These are phyloP conservation scores for Gastrolobium bilobum DNA, from an alignment of 306 rosid genomes.

Conservation along the genomic window DNA sequence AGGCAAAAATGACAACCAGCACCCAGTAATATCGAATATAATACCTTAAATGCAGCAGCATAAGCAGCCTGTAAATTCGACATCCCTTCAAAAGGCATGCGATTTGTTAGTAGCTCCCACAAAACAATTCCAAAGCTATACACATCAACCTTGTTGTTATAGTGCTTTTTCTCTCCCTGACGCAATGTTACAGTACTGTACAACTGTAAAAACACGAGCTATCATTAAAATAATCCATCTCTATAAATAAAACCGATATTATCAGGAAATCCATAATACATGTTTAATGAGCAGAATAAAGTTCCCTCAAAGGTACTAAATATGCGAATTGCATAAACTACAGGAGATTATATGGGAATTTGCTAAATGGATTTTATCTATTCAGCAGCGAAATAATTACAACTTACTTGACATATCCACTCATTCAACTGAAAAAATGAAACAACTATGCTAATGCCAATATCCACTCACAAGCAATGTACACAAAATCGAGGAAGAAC, in stretches of 20 bases:
- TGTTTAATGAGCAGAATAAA: not conserved
- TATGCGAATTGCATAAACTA: not conserved
- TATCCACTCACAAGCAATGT: slow-evolving; percentile 3
- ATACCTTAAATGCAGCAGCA: slow-evolving; percentile 99
- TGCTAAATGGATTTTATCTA: slow-evolving; percentile 2
- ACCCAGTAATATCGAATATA: slow-evolving; percentile 1
- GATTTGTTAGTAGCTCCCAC: slow-evolving; percentile 97
- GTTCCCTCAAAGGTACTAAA: not conserved
- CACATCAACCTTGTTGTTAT: slow-evolving; percentile 97
- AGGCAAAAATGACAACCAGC: slow-evolving; percentile 27
- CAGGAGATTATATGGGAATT: slow-evolving; percentile 2
- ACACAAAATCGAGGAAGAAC: not conserved
- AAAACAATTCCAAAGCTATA: slow-evolving; percentile 98
- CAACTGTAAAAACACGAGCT: slow-evolving; percentile 62
- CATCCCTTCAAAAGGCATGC: slow-evolving; percentile 99
- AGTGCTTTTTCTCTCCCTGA: slow-evolving; percentile 98
- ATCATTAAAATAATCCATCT: slow-evolving; percentile 17
- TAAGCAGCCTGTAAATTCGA: slow-evolving; percentile 99
- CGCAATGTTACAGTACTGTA: slow-evolving; percentile 98
- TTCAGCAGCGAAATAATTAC: not conserved
- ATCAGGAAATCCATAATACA: slow-evolving; percentile 17
- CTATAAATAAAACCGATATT: not conserved
- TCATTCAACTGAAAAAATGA: not conserved
- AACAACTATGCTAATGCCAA: not conserved
- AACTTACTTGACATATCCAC: not conserved